Evolutionary conservation across 331 rosid species (phyloP).

Genomic region (Quercus phellos): DNA sequence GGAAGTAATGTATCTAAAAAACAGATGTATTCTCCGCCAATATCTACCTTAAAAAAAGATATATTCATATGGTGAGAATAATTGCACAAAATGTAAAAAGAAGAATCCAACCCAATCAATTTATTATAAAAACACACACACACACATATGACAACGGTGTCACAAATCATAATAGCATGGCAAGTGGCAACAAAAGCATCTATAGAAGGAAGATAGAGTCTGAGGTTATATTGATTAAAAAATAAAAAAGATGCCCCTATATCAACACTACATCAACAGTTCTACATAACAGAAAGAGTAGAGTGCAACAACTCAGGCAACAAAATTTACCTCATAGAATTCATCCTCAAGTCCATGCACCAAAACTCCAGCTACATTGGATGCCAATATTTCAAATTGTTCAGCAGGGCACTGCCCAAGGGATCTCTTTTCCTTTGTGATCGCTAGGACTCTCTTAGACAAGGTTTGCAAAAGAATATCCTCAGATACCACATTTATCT

Average conservation of each 20-base stretch:
- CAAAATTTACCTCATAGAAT: conserved; percentile 67
- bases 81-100: neutral
- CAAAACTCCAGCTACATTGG: conserved; percentile 67
- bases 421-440: conserved; percentile 37
- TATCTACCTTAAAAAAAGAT: too few relatives aligned
- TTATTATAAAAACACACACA: neutral
- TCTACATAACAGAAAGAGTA: neutral
- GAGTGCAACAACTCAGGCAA: neutral
- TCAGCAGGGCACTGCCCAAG: conserved; percentile 36
- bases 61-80: neutral
- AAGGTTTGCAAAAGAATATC: conserved; percentile 74
- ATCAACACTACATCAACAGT: neutral
- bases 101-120: neutral
- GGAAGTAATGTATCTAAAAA: neutral
- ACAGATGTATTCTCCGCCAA: too few relatives aligned
- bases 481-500: conserved; percentile 59
- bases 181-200: neutral
- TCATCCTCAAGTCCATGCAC: conserved; percentile 97
- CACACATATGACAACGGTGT: neutral
- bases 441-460: conserved; percentile 58
- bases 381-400: conserved; percentile 41
- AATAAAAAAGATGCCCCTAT: neutral
- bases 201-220: neutral
- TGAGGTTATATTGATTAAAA: neutral
- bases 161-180: neutral